Conservation (phyloP, 176 grass and related monocot genomes). For the Dactylis glomerata region DNA sequence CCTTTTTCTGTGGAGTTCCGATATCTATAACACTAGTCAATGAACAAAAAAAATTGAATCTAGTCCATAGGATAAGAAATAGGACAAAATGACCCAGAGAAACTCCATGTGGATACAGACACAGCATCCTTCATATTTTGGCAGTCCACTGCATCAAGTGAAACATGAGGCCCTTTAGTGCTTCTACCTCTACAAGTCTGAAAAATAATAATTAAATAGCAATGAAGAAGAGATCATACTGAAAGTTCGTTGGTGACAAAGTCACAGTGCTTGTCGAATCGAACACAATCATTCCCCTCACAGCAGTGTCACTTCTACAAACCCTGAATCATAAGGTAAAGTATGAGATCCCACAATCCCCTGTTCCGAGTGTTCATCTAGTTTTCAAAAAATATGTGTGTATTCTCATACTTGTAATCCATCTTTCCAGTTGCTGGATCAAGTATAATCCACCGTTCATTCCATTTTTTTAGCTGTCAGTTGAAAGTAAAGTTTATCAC, state of each 20-base stretch:
- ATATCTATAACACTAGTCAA: slow-evolving; percentile 82
- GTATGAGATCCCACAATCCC: slow-evolving; percentile 1
- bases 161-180: slow-evolving; percentile 18
- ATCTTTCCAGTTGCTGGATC: slow-evolving; percentile 90
- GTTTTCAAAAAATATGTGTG: slow-evolving; percentile 1
- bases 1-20: slow-evolving; percentile 81
- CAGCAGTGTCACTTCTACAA: slow-evolving; percentile 52
- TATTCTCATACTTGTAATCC: slow-evolving; percentile 84
- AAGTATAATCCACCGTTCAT: slow-evolving; percentile 91
- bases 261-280: slow-evolving; percentile 65
- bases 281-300: slow-evolving; percentile 60
- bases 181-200: background rate
- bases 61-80: slow-evolving; percentile 10
- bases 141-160: slow-evolving; percentile 58
- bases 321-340: slow-evolving; percentile 50
- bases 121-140: slow-evolving; percentile 88
- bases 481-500: slow-evolving; percentile 24
- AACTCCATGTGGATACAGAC: slow-evolving; percentile 68
- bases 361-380: background rate
- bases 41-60: slow-evolving; percentile 36
- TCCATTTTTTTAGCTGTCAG: slow-evolving; percentile 88
- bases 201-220: slow-evolving; percentile 4
- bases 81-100: background rate
- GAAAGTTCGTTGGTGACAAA: slow-evolving; percentile 68
- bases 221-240: slow-evolving; percentile 49